Evolutionary conservation across 306 rosid species (phyloP).

Genomic region (Prunus kanzakura): DNA sequence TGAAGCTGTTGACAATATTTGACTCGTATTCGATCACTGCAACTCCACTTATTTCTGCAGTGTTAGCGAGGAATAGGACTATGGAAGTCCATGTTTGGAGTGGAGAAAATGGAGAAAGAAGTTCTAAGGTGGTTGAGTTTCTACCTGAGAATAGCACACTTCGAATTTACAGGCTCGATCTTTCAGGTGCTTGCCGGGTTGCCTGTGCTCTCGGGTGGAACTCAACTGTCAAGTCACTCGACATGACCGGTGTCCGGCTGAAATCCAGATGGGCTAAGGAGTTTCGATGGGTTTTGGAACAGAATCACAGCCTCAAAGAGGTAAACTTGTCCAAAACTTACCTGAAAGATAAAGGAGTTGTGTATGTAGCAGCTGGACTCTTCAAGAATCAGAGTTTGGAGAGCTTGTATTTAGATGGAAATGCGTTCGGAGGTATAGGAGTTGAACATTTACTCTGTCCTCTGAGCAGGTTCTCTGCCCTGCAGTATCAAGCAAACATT

Average conservation of each 20-base stretch:
- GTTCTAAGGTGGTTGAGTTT: slow-evolving; percentile 86
- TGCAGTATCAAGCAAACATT: slow-evolving; percentile 81
- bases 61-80: slow-evolving; percentile 73
- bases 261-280: slow-evolving; percentile 89
- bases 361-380: slow-evolving; percentile 84
- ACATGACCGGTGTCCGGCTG: slow-evolving; percentile 75
- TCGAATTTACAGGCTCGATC: slow-evolving; percentile 60
- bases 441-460: slow-evolving; percentile 89
- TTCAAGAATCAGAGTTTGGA: slow-evolving; percentile 69
- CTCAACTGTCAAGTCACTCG: slow-evolving; percentile 69
- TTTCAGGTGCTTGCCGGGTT: slow-evolving; percentile 76
- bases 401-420: slow-evolving; percentile 65
- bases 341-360: slow-evolving; percentile 74
- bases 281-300: slow-evolving; percentile 81
- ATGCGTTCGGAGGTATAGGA: slow-evolving; percentile 63
- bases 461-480: slow-evolving; percentile 74
- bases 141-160: slow-evolving; percentile 66
- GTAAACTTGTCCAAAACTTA: slow-evolving; percentile 66
- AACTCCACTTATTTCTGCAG: slow-evolving; percentile 80
- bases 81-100: slow-evolving; percentile 92
- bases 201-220: slow-evolving; percentile 80
- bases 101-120: slow-evolving; percentile 61
- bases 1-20: slow-evolving; percentile 69
- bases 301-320: slow-evolving; percentile 65
- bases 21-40: slow-evolving; percentile 68